phyloP scores from a whole-genome alignment of 768 basidiomycete species.

The Lentinula guzmanii region DNA sequence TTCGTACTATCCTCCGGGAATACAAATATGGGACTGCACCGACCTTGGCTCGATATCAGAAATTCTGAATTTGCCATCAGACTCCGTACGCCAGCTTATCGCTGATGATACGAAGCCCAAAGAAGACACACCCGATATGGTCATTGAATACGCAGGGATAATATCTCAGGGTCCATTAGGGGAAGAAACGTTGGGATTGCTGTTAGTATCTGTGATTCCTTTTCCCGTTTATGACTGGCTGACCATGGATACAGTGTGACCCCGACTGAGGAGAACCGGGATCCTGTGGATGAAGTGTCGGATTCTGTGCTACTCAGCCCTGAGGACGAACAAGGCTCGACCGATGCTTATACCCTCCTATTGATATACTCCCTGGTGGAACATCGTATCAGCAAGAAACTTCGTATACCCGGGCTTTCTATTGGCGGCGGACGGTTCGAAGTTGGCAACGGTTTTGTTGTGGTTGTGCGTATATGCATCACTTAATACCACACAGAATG shows the following conservation, averaged over 20 bases:
- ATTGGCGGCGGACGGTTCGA: conserved; percentile 27
- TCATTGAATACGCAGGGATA: conserved; percentile 2
- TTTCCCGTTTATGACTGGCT: not conserved
- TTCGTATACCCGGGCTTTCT: conserved; percentile 35
- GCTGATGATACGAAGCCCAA: not conserved
- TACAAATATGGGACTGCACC: conserved; percentile 57
- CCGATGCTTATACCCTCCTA: not conserved
- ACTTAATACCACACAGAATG: not conserved
- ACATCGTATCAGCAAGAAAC: conserved; percentile 22
- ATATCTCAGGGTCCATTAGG: not conserved
- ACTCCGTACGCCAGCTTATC: not conserved
- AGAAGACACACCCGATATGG: not conserved
- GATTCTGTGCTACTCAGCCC: conserved; percentile 4
- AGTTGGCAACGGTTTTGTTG: conserved; percentile 43
- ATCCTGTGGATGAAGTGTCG: conserved; percentile 1
- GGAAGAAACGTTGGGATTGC: not conserved
- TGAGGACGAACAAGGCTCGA: not conserved
- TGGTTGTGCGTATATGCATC: conserved; percentile 41
- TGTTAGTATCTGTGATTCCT: not conserved
- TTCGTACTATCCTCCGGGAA: conserved; percentile 40
- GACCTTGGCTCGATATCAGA: conserved; percentile 44
- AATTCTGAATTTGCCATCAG: conserved; percentile 38
- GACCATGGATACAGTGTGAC: not conserved
- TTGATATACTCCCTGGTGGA: conserved; percentile 5
- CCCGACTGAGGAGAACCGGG: conserved; percentile 3